Percentiles rank a stretch among this genome's conserved stretches.
Evolutionary conservation across 2,329 filamentous ascomycete species (phyloP).

Genomic region (Penicillium sclerotigenum): DNA sequence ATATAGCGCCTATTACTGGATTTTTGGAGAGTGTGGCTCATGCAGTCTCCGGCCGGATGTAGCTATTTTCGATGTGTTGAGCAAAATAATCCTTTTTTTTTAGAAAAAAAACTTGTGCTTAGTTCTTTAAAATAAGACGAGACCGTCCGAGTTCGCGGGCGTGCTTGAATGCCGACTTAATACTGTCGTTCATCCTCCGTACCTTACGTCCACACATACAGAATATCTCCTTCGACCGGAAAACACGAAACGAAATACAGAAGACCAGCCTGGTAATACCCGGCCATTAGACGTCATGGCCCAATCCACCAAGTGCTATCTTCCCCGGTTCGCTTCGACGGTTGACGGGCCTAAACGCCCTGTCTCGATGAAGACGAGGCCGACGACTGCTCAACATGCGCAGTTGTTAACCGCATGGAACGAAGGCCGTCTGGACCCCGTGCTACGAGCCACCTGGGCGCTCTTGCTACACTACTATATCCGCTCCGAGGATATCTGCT

Average conservation of each 20-base stretch:
- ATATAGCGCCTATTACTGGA: slow-evolving; percentile 14
- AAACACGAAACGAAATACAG: not conserved
- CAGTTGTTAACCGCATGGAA: slow-evolving; percentile 33
- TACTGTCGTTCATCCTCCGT: slow-evolving; percentile 7
- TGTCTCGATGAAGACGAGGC: slow-evolving; percentile 35
- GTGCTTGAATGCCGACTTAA: slow-evolving; percentile 11
- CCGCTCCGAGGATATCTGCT: slow-evolving; percentile 48
- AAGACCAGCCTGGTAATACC: not conserved
- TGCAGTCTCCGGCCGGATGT: slow-evolving; percentile 20
- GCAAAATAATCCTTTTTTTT: not conserved
- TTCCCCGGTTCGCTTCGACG: slow-evolving; percentile 35
- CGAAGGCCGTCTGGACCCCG: slow-evolving; percentile 23
- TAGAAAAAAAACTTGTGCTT: not conserved
- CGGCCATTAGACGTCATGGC: slow-evolving; percentile 21
- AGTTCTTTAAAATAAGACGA: slow-evolving; percentile 21
- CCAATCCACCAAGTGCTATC: slow-evolving; percentile 33
- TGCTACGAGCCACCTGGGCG: slow-evolving; percentile 47
- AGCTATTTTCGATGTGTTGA: slow-evolving; percentile 13
- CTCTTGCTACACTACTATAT: slow-evolving; percentile 47
- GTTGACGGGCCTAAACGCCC: slow-evolving; percentile 32
- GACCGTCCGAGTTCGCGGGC: slow-evolving; percentile 14
- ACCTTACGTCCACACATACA: not conserved
- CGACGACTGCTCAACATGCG: slow-evolving; percentile 28
- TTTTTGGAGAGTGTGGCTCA: slow-evolving; percentile 17
- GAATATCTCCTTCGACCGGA: slow-evolving; percentile 2